phyloP scores from a whole-genome alignment of 805 yeast species.

The Yamadazyma ubonensis region DNA sequence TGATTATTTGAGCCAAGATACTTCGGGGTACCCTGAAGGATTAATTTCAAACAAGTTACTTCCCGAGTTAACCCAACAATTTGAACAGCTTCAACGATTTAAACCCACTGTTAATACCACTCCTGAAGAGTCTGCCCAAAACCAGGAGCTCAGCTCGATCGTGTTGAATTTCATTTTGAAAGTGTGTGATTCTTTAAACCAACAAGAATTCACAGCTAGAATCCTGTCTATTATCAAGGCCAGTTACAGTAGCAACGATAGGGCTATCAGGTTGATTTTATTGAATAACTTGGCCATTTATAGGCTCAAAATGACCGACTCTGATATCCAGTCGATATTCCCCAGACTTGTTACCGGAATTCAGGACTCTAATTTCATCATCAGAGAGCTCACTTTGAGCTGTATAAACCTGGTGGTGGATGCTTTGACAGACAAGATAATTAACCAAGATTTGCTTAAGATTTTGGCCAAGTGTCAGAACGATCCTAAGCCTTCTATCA shows the following conservation, averaged over 20 bases:
- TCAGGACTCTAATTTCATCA: constrained; percentile 76
- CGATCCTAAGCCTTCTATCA: constrained; percentile 71
- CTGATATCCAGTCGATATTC: constrained; percentile 70
- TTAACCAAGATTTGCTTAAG: constrained; percentile 82
- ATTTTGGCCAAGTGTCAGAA: constrained; percentile 77
- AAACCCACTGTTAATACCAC: constrained; percentile 27
- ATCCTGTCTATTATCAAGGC: constrained; percentile 64
- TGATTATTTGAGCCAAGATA: constrained; percentile 16
- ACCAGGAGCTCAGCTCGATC: constrained; percentile 38
- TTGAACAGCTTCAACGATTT: constrained; percentile 26
- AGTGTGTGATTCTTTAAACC: constrained; percentile 22
- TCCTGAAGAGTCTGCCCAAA: constrained; percentile 28
- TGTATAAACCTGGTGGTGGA: constrained; percentile 60
- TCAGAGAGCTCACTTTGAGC: constrained; percentile 77
- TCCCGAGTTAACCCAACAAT: constrained; percentile 65
- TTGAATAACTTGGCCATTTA: constrained; percentile 61
- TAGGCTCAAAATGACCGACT: constrained; percentile 48
- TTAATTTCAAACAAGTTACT: constrained; percentile 58
- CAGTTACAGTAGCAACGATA: constrained; percentile 65
- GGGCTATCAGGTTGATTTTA: constrained; percentile 73
- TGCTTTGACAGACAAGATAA: constrained; percentile 70
- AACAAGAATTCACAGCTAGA: constrained; percentile 34
- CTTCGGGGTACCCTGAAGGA: constrained; percentile 43
- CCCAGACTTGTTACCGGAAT: constrained; percentile 75
- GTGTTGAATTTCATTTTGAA: constrained; percentile 44